A percentile compares a stretch with the other conserved stretches of the same genome.
Conservation (phyloP, 306 rosid genomes). For the Rosa lucieae region DNA sequence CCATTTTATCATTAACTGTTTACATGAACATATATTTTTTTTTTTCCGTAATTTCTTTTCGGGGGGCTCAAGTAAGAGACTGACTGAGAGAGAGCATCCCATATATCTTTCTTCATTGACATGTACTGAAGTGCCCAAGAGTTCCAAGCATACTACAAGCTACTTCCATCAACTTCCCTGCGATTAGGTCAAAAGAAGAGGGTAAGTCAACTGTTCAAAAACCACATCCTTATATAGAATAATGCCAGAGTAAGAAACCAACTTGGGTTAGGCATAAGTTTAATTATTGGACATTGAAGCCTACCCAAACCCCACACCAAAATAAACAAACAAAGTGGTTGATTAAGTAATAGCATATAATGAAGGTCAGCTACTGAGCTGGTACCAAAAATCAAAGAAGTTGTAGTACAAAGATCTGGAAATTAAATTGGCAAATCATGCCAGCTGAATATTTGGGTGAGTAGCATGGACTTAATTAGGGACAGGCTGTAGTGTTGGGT, state of each 20-base stretch:
- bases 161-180: constrained; percentile 86
- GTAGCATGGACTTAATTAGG: constrained; percentile 9
- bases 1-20: constrained; percentile 54
- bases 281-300: background rate
- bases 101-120: constrained; percentile 40
- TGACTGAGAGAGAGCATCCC: constrained; percentile 18
- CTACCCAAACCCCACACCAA: background rate
- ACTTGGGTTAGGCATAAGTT: background rate
- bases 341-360: background rate
- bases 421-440: constrained; percentile 17
- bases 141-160: constrained; percentile 82
- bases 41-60: background rate
- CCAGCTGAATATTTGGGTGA: constrained; percentile 32
- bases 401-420: background rate
- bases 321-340: background rate
- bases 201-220: constrained; percentile 18
- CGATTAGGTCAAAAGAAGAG: constrained; percentile 25
- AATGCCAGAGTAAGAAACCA: background rate
- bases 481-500: constrained; percentile 17
- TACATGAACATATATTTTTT: constrained; percentile 42
- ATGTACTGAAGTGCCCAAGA: constrained; percentile 67
- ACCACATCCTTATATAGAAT: background rate
- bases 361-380: constrained; percentile 9
- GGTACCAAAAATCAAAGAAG: background rate
- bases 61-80: constrained; percentile 7